Base-by-base conservation (phyloP, 169 alveolate genomes). In the Fabrea salina region DNA sequence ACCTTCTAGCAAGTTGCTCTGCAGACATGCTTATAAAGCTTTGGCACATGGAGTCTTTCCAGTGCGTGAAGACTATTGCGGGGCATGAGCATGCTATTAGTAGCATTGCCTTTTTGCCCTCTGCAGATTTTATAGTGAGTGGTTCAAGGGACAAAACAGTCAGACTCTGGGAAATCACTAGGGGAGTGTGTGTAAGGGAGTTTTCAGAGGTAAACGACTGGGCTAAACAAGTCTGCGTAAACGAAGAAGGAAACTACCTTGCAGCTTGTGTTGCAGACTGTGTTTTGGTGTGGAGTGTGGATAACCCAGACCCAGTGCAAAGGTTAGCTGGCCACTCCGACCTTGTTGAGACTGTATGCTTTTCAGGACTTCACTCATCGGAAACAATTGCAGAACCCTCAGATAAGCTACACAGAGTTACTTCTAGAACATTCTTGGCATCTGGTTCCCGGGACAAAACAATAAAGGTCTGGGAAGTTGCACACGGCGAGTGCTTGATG, bases 21-120 rank as follows among this genome's bases (percentile, higher is more conserved):
- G 84, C 90, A 51, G 98, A 95, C 86, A 80, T 88, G 43, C 70
- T 96, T 8, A 82, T 91, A 16, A 90, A 90, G 70, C 54, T 95
- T 19, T 93, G 96, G 94, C 86, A 85, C 66, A 78, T 86, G n/a
- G 66, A 57, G 22, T 40, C 76, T 51, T 77, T 80, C 39, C 81
- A 75, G n/a, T 86, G 84, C 33, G 64, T 75, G 37, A 82, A 83
- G 47, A 88, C 94, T 22, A 88, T 93, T 19, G 86, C 91, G 67
- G 96, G 97, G 39, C 97, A 92, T 76, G 97, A 92, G 27, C 97
- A 93, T 57, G 82, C 90, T 41, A 96, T 91, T 4, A 75, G 91
- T 43, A 85, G 86, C 68, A 91, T 92, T 8, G 84, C 86, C 57
- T 94, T 89, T 47, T 54, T 91, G 16, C 90, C 93, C 1, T 80